These are phyloP conservation scores for Capsella bursapastoris DNA, from an alignment of 345 rosid species.

Conservation along the genomic window DNA sequence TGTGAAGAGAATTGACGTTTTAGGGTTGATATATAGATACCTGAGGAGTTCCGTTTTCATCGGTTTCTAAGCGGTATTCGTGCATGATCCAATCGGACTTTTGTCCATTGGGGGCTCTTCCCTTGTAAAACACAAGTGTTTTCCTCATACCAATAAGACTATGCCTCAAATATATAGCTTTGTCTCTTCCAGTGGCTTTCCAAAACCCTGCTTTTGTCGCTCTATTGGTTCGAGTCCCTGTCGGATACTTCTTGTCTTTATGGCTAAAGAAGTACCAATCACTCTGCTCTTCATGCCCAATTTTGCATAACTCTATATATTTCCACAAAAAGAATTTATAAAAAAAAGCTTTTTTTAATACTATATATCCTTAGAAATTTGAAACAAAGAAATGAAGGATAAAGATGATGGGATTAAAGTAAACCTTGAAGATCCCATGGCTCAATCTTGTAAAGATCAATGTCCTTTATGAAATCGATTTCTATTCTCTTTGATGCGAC, in stretches of 20 bases:
- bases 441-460: conserved; percentile 84
- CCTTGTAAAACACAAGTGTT: conserved; percentile 95
- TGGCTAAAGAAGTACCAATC: conserved; percentile 99
- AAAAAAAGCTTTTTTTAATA: too few relatives aligned
- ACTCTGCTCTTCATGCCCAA: conserved; percentile 89
- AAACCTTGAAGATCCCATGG: conserved; percentile 91
- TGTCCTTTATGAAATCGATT: conserved; percentile 77
- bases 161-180: conserved; percentile 75
- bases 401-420: neutral
- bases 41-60: conserved; percentile 50
- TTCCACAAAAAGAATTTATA: conserved; percentile 28
- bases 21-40: conserved; percentile 27
- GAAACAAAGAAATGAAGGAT: conserved; percentile 11
- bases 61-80: conserved; percentile 87
- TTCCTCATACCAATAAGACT: conserved; percentile 95
- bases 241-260: conserved; percentile 97
- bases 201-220: conserved; percentile 98
- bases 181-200: conserved; percentile 99
- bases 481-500: conserved; percentile 73
- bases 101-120: conserved; percentile 97
- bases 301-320: conserved; percentile 69
- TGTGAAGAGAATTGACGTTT: conserved; percentile 21
- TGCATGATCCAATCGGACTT: conserved; percentile 99
- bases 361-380: neutral
- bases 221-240: conserved; percentile 96